A percentile compares a stretch with the other conserved stretches of the same genome.
Evolutionary conservation across 805 yeast genomes (phyloP).

Genomic region (Ogataea neopini): DNA sequence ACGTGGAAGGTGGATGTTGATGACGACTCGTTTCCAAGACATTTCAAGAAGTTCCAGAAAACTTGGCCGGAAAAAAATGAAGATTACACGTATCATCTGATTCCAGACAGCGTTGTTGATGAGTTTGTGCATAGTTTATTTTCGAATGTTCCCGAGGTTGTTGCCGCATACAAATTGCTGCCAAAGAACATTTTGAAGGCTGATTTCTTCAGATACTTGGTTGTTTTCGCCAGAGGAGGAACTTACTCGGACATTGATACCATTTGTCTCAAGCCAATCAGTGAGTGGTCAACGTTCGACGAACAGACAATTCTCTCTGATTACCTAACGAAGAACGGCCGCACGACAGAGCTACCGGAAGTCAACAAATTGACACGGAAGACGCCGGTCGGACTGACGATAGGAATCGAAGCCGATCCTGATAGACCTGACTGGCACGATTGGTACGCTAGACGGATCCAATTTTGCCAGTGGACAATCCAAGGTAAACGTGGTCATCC

Average conservation of each 20-base stretch:
- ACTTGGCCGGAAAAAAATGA: constrained; percentile 68
- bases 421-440: constrained; percentile 92
- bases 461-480: constrained; percentile 96
- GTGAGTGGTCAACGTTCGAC: constrained; percentile 68
- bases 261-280: constrained; percentile 65
- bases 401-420: constrained; percentile 97
- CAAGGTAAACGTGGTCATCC: constrained; percentile 93
- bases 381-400: constrained; percentile 65
- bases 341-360: constrained; percentile 8
- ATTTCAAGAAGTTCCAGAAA: constrained; percentile 49
- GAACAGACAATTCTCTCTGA: constrained; percentile 20
- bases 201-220: constrained; percentile 88
- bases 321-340: constrained; percentile 4
- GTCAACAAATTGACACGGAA: constrained; percentile 28
- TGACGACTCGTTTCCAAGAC: constrained; percentile 56
- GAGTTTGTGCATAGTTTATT: constrained; percentile 58
- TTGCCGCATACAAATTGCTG: constrained; percentile 69
- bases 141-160: constrained; percentile 71
- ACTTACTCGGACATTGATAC: constrained; percentile 93
- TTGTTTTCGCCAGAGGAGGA: constrained; percentile 89
- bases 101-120: constrained; percentile 63
- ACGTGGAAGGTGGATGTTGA: constrained; percentile 78
- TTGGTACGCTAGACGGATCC: constrained; percentile 91
- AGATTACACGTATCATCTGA: constrained; percentile 66
- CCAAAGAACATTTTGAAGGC: constrained; percentile 87